Evolutionary conservation across 345 rosid species (phyloP), one percentile per base, ranked within the genome.

Genomic region (Moringa oleifera): DNA sequence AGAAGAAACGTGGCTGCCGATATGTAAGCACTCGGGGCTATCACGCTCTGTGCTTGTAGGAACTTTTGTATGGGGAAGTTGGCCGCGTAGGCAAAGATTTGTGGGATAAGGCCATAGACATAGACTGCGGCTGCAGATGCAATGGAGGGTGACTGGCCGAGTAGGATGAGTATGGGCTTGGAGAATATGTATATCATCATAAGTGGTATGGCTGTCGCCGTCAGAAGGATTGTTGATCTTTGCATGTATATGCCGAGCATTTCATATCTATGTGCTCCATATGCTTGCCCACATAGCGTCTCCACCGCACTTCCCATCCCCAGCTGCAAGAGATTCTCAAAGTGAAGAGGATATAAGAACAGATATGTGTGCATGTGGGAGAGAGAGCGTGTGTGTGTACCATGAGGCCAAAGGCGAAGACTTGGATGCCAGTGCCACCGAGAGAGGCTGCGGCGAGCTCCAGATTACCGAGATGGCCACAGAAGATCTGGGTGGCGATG

Each of bases 221-320:
- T 71, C 0, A 83, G 76, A 8, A 81, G 77, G 54, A 81, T 28
- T 0, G 77, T 71, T 45, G 85, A 74, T 60, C 82, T 67, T 51
- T 83, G 89, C 10, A 83, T 75, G 61, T 83, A 83, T 22, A 79
- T 18, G 0, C 89, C 89, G 1, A 83, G 67, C 82, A 77, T 74
- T 4, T n/a, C n/a, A n/a, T n/a, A n/a, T n/a, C n/a, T n/a, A n/a
- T n/a, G n/a, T n/a, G n/a, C n/a, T n/a, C n/a, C 85, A 33, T 68
- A 81, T 0, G 84, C 85, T 79, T 83, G 89, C 21, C 89, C 85
- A 20, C 89, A 81, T n/a, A 81, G 63, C 0, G 89, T 83, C 70
- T 81, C 85, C 57, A 79, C 83, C 0, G 89, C 85, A 41, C 89
- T 83, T 63, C 89, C 89, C 85, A 78, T 78, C n/a, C 82, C 82